These are phyloP conservation scores for Saksenaea vasiformis DNA, from an alignment of 371 early-diverging fungal genomes.

Conservation along the genomic window DNA sequence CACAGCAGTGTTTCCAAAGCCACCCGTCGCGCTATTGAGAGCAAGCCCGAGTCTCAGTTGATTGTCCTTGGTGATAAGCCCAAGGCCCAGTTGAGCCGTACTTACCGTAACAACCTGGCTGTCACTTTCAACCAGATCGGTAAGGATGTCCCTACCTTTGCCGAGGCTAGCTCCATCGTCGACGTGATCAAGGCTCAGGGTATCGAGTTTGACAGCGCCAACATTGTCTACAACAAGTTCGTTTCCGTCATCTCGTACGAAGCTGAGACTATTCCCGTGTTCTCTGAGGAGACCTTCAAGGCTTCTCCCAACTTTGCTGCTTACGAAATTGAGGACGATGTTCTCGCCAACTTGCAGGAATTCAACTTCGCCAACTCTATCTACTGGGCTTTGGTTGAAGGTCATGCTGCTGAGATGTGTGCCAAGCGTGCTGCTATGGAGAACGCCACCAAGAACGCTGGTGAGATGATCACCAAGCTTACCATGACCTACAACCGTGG, in stretches of 20 bases:
- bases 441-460: conserved; percentile 99
- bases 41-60: conserved; percentile 55
- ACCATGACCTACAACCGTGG: conserved; percentile 92
- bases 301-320: conserved; percentile 85
- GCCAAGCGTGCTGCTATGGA: conserved; percentile 99
- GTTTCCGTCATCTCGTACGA: conserved; percentile 94
- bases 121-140: conserved; percentile 91
- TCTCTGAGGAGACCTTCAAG: conserved; percentile 71
- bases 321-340: conserved; percentile 91
- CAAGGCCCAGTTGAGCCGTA: conserved; percentile 86
- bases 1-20: conserved; percentile 94
- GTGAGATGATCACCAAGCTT: conserved; percentile 75
- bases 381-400: conserved; percentile 96
- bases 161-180: conserved; percentile 85
- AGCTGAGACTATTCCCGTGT: conserved; percentile 66
- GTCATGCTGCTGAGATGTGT: conserved; percentile 96
- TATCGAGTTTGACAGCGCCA: conserved; percentile 71
- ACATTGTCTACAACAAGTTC: conserved; percentile 94
- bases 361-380: conserved; percentile 92
- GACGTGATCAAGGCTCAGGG: conserved; percentile 73
- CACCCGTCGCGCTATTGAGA: conserved; percentile 67
- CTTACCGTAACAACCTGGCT: conserved; percentile 70
- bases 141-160: conserved; percentile 88
- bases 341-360: conserved; percentile 89
- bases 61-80: conserved; percentile 94